phyloP scores from a whole-genome alignment of 1,284 basidiomycete species.

The Moesziomyces parantarcticus region DNA sequence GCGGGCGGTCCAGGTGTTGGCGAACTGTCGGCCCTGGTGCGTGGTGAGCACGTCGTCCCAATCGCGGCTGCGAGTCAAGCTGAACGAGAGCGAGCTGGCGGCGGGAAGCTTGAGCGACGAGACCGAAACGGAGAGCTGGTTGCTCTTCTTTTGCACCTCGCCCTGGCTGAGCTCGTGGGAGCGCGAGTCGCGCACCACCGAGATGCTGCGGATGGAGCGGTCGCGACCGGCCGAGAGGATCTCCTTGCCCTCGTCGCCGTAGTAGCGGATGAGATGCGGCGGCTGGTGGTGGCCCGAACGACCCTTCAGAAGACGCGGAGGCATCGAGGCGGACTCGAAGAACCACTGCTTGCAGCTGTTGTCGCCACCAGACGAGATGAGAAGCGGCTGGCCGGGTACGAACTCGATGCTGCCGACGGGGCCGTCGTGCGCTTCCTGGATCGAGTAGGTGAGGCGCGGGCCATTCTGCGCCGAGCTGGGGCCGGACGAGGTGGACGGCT shows the following conservation, averaged over 20 bases:
- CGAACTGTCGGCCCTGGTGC: conserved; percentile 74
- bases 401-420: conserved; percentile 61
- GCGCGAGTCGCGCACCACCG: conserved; percentile 76
- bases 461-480: conserved; percentile 29
- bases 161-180: conserved; percentile 92
- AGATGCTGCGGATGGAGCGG: conserved; percentile 86
- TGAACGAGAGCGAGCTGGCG: conserved; percentile 81
- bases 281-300: conserved; percentile 91
- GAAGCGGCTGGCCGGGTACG: conserved; percentile 55
- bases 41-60: conserved; percentile 97
- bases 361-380: conserved; percentile 60
- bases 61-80: conserved; percentile 84
- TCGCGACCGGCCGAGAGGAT: conserved; percentile 76
- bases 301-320: conserved; percentile 83
- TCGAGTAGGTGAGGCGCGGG: conserved; percentile 58
- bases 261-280: conserved; percentile 91
- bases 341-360: conserved; percentile 81
- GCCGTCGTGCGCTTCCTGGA: conserved; percentile 63
- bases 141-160: conserved; percentile 79
- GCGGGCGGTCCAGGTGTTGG: conserved; percentile 59
- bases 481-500: conserved; percentile 31
- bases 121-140: conserved; percentile 80
- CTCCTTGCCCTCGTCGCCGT: conserved; percentile 95
- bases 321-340: conserved; percentile 79
- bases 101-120: conserved; percentile 73